A percentile compares a stretch with the other conserved stretches of the same genome.
phyloP scores from a whole-genome alignment of 2,329 filamentous ascomycete species.

The Colletotrichum paranaense region DNA sequence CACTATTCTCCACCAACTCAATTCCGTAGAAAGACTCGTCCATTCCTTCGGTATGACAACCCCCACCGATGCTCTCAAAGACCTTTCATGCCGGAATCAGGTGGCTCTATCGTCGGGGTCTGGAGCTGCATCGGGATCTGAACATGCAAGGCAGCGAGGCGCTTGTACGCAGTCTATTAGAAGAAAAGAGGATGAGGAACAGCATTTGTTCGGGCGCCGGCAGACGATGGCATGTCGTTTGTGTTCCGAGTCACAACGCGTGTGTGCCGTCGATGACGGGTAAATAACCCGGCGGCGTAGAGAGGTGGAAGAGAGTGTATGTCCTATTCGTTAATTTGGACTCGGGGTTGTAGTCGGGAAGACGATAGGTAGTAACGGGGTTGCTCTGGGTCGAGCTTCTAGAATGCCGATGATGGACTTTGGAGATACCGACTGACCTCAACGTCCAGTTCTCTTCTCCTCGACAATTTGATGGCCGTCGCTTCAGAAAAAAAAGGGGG shows the following conservation, averaged over 20 bases:
- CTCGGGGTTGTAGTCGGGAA: not conserved
- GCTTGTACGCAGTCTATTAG: not conserved
- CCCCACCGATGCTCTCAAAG: not conserved
- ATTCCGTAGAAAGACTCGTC: not conserved
- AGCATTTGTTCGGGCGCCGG: not conserved
- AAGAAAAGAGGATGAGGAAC: not conserved
- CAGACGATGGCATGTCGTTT: not conserved
- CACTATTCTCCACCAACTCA: not conserved
- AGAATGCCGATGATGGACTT: too few species aligned
- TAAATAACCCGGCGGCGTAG: not conserved
- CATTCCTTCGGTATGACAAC: not conserved
- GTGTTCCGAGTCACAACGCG: not conserved
- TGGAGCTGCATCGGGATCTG: not conserved
- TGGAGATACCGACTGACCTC: too few species aligned
- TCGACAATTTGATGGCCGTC: too few species aligned
- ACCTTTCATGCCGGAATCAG: not conserved
- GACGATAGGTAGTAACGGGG: too few species aligned
- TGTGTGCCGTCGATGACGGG: not conserved
- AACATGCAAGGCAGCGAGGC: not conserved
- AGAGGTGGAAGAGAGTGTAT: not conserved
- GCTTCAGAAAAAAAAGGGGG: too few species aligned
- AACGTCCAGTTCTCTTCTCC: too few species aligned
- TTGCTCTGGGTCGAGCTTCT: too few species aligned
- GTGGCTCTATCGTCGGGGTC: not conserved
- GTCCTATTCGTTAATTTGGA: not conserved